phyloP scores from a whole-genome alignment of 306 rosid genomes.

The Astragalus glycyphyllos region DNA sequence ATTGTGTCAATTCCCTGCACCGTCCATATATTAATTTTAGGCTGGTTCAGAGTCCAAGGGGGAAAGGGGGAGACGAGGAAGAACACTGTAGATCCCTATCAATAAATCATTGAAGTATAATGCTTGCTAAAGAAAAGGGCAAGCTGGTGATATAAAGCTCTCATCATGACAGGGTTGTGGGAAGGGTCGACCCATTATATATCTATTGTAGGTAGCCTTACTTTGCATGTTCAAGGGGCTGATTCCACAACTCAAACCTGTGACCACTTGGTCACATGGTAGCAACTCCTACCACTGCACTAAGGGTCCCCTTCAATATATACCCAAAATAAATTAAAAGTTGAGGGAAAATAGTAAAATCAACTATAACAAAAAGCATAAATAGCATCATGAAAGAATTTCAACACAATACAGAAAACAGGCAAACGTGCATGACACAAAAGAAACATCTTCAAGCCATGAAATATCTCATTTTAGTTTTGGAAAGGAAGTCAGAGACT shows the following conservation, averaged over 20 bases:
- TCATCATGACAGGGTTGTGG: neutral
- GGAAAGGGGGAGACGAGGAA: neutral
- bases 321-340: constrained; percentile 19
- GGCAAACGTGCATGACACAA: constrained; percentile 4
- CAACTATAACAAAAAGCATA: constrained; percentile 19
- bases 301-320: neutral
- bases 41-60: constrained; percentile 28
- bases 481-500: constrained; percentile 37
- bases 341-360: constrained; percentile 7
- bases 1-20: constrained; percentile 22
- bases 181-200: neutral
- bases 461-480: constrained; percentile 32
- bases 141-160: constrained; percentile 11
- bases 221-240: neutral
- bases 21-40: constrained; percentile 6
- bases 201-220: neutral
- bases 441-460: constrained; percentile 22
- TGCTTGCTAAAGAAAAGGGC: neutral
- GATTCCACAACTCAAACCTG: neutral
- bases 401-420: neutral
- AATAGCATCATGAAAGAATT: neutral
- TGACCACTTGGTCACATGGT: neutral
- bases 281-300: neutral
- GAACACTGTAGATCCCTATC: neutral
- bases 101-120: neutral